Conservation (phyloP, 2,329 filamentous ascomycete genomes). For the Apiospora koreana region DNA sequence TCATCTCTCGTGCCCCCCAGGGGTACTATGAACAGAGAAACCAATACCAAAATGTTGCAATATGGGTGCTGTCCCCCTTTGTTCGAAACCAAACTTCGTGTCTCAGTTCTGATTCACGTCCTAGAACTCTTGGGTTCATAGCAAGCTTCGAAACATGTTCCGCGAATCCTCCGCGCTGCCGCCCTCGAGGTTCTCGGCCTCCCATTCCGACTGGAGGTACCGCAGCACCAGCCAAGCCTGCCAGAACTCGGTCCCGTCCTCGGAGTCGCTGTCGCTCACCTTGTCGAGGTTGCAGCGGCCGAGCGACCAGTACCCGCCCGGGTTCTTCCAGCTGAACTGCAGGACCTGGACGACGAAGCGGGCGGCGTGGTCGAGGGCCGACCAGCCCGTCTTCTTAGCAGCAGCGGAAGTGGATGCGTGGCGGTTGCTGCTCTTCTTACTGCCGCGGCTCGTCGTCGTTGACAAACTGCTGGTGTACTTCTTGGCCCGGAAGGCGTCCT, state of each 20-base stretch:
- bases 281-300: conserved; percentile 23
- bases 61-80: too few species aligned
- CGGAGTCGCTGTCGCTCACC: conserved; percentile 17
- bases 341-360: conserved; percentile 30
- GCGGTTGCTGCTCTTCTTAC: conserved; percentile 12
- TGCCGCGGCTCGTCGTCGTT: conserved; percentile 12
- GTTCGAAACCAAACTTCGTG: too few species aligned
- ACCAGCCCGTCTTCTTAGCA: conserved; percentile 25
- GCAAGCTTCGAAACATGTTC: background rate
- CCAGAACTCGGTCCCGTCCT: conserved; percentile 27
- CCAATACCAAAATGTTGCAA: too few species aligned
- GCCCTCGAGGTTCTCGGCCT: conserved; percentile 17
- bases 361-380: conserved; percentile 27
- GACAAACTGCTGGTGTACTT: conserved; percentile 13
- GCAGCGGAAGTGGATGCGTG: background rate
- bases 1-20: too few species aligned
- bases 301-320: conserved; percentile 25
- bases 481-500: conserved; percentile 21
- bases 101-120: too few species aligned
- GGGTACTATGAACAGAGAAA: too few species aligned
- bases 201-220: conserved; percentile 32
- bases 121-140: background rate
- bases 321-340: conserved; percentile 27
- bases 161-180: conserved; percentile 2
- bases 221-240: conserved; percentile 30